Percentiles rank a stretch among this genome's conserved stretches.
phyloP scores from a whole-genome alignment of 352 stramenopile species.

The Pythium monospermum region DNA sequence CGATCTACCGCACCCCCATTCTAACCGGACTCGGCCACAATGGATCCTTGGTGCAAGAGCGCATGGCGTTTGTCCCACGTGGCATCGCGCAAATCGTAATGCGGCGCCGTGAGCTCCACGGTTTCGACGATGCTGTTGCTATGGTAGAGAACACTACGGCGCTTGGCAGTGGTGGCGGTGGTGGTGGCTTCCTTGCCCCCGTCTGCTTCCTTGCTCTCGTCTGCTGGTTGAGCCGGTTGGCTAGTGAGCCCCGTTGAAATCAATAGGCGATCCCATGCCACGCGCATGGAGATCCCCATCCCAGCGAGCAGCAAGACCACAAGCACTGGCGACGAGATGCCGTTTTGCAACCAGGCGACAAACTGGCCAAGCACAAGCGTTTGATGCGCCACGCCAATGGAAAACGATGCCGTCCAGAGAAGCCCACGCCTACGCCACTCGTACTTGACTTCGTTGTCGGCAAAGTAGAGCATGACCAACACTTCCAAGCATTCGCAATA shows the following conservation, averaged over 20 bases:
- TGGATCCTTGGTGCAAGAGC: background rate
- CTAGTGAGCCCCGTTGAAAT: no score
- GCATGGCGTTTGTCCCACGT: background rate
- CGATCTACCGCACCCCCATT: no score
- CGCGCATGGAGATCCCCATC: slow-evolving; percentile 37
- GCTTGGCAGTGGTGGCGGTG: background rate
- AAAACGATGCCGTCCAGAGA: slow-evolving; percentile 30
- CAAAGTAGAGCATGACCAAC: slow-evolving; percentile 55
- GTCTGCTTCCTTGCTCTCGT: background rate
- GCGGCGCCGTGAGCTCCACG: background rate
- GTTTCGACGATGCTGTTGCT: background rate
- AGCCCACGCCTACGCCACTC: slow-evolving; percentile 32
- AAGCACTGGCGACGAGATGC: slow-evolving; percentile 26
- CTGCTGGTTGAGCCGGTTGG: no score
- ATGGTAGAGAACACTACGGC: background rate
- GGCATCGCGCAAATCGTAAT: background rate
- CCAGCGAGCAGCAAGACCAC: slow-evolving; percentile 30
- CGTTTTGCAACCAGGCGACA: slow-evolving; percentile 14
- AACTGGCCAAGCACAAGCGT: slow-evolving; percentile 19
- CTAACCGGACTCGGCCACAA: no score
- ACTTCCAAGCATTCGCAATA: slow-evolving; percentile 54
- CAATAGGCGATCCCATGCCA: slow-evolving; percentile 26
- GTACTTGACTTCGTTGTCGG: slow-evolving; percentile 36
- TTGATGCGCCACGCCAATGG: slow-evolving; percentile 28
- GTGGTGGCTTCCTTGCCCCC: background rate